Conservation (phyloP, 208 protist genomes). For the Zelonia costaricensis region DNA sequence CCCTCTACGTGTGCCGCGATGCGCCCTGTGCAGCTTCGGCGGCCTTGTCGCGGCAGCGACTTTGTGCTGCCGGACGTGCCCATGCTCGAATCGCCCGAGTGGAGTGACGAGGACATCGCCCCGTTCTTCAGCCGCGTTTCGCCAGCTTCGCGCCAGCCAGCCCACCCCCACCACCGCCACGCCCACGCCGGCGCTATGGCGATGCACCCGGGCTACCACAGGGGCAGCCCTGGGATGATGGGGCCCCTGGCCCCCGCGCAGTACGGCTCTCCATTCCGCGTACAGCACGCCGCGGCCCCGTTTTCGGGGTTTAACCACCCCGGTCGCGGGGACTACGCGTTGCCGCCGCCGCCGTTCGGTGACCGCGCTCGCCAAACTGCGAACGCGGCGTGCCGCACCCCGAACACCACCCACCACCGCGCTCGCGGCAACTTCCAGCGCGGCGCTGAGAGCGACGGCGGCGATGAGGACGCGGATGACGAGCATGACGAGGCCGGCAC, state of each 20-base stretch:
- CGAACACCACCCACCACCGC: neutral
- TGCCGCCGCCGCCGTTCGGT: neutral
- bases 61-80: constrained; percentile 35
- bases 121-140: too few relatives aligned
- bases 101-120: constrained; percentile 21
- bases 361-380: too few relatives aligned
- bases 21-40: constrained; percentile 5
- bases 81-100: constrained; percentile 33
- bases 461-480: neutral
- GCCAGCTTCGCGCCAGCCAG: too few relatives aligned
- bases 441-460: neutral
- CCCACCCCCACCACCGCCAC: too few relatives aligned
- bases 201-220: too few relatives aligned
- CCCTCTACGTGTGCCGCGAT: constrained; percentile 6
- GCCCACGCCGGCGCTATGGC: too few relatives aligned
- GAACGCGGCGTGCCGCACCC: neutral
- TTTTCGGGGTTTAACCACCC: neutral
- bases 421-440: too few relatives aligned
- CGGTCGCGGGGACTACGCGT: neutral
- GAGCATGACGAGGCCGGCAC: neutral
- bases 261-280: neutral
- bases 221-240: too few relatives aligned
- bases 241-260: too few relatives aligned
- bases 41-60: constrained; percentile 8
- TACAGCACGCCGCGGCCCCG: too few relatives aligned